phyloP scores from a whole-genome alignment of 2,329 filamentous ascomycete species.

The Colletotrichum lupini region DNA sequence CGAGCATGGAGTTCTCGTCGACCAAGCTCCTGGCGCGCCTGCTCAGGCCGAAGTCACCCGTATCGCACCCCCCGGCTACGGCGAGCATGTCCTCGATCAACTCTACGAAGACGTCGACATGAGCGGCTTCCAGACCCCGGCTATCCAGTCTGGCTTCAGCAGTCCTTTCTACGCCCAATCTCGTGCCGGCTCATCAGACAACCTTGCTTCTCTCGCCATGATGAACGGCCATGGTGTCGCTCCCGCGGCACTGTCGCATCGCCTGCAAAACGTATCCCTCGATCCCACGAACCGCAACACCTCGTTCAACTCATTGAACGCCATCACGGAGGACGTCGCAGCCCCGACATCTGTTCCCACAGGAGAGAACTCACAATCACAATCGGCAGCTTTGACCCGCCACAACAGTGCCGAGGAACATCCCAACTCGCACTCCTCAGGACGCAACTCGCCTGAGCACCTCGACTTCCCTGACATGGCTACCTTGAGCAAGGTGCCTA shows the following conservation, averaged over 20 bases:
- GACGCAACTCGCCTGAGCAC: slow-evolving; percentile 67
- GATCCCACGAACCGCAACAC: slow-evolving; percentile 58
- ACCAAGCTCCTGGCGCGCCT: slow-evolving; percentile 64
- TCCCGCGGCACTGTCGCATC: slow-evolving; percentile 70
- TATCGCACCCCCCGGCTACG: slow-evolving; percentile 91
- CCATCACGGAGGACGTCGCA: slow-evolving; percentile 55
- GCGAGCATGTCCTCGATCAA: slow-evolving; percentile 88
- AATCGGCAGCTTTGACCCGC: slow-evolving; percentile 61
- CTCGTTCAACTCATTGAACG: slow-evolving; percentile 57
- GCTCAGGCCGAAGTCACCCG: slow-evolving; percentile 66
- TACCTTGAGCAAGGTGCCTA: slow-evolving; percentile 78
- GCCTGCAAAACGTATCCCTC: slow-evolving; percentile 75
- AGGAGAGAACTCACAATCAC: slow-evolving; percentile 52
- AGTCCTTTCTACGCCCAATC: slow-evolving; percentile 82
- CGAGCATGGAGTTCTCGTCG: slow-evolving; percentile 83
- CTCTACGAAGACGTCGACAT: slow-evolving; percentile 89
- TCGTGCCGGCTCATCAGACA: slow-evolving; percentile 83
- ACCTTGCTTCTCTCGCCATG: slow-evolving; percentile 69
- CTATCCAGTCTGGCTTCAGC: slow-evolving; percentile 76
- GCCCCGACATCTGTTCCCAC: slow-evolving; percentile 54
- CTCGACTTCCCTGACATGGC: slow-evolving; percentile 69
- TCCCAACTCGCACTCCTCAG: slow-evolving; percentile 49
- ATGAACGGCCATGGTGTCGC: slow-evolving; percentile 53
- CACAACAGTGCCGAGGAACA: slow-evolving; percentile 63
- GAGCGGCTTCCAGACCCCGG: slow-evolving; percentile 83